These are phyloP conservation scores for Teratosphaeria gauchensis DNA, from an alignment of 2,329 filamentous ascomycete genomes.

Conservation along the genomic window DNA sequence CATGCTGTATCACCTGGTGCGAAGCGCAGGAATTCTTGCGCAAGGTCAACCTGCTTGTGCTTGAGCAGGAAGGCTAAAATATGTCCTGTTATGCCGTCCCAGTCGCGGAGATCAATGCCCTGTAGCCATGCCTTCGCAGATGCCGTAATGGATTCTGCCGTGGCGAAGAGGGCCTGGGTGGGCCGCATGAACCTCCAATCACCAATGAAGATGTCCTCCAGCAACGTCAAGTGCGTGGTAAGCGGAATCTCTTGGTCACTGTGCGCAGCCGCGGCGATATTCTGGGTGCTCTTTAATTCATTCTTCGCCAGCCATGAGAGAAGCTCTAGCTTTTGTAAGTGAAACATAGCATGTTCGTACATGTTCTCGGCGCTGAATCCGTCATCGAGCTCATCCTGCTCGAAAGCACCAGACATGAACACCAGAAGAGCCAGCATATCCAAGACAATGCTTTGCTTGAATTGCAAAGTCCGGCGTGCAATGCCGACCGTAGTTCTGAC, in stretches of 20 bases:
- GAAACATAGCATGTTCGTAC: slow-evolving; percentile 54
- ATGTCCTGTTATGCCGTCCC: slow-evolving; percentile 28
- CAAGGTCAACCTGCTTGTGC: slow-evolving; percentile 39
- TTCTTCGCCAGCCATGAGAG: slow-evolving; percentile 52
- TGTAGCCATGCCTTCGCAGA: slow-evolving; percentile 39
- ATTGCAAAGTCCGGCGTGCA: slow-evolving; percentile 65
- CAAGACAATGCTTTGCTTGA: slow-evolving; percentile 65
- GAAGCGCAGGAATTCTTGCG: slow-evolving; percentile 58
- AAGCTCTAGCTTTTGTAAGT: slow-evolving; percentile 66
- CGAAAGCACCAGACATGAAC: slow-evolving; percentile 76
- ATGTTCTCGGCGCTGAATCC: slow-evolving; percentile 55
- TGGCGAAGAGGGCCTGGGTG: slow-evolving; percentile 4
- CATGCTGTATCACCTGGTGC: slow-evolving; percentile 41
- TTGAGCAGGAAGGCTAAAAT: slow-evolving; percentile 37
- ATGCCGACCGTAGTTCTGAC: slow-evolving; percentile 64
- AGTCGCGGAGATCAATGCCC: slow-evolving; percentile 30
- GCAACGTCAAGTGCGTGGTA: slow-evolving; percentile 20
- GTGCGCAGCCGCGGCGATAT: neutral
- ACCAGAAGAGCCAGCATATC: slow-evolving; percentile 75
- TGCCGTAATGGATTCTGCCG: slow-evolving; percentile 30
- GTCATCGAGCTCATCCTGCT: slow-evolving; percentile 58
- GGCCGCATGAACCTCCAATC: slow-evolving; percentile 25
- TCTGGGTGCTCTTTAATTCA: slow-evolving; percentile 1
- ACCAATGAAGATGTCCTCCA: slow-evolving; percentile 32
- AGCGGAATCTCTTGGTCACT: slow-evolving; percentile 4